Base-by-base conservation (phyloP, 2,329 filamentous ascomycete genomes). In the Aspergillus japonicus region DNA sequence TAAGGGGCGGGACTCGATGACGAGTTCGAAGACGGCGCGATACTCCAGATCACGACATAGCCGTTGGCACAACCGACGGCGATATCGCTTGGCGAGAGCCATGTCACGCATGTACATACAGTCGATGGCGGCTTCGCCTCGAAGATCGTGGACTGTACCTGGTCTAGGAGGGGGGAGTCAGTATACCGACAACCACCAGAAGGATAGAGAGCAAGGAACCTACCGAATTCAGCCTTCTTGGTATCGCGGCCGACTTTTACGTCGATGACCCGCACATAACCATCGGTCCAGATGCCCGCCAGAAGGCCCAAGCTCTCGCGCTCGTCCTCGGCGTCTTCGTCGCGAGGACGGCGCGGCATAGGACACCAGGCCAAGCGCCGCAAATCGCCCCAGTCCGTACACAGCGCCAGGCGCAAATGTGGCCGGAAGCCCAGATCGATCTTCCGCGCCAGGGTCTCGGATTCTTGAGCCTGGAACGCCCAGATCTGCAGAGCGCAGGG, bases 211-310 rank as follows among this genome's bases (percentile, higher is more conserved):
- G 8, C 19, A 7, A 44, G 19, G 6, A 11, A 59, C 73, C 64
- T 65, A 77, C 74, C 62, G 54, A 69, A 77, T 65, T 77, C 72
- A 1, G 71, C 71, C 47, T 59, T 61, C 35, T 66, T 60, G 11
- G 69, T 61, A 24, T 68, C 62, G 24, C 64, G 62, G 48, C 64
- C 65, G 48, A 76, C 23, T 54, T 73, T 76, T n/a, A 87, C 68
- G 65, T 85, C 80, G 35, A 88, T 68, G 4, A 88, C 77, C 58
- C 84, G 77, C 4, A 85, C 71, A 50, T 71, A 76, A 5, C 86
- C 86, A 68, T 89, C 86, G n/a, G 77, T 79, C 76, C 82, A 87
- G 1, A 87, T 71, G 11, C 80, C 79, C 4, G 83, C 85, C 24
- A 88, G 75, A 6, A 87, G 71, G 0, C 84, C 85, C 39, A 87